Percentiles rank a stretch among this genome's conserved stretches.
Evolutionary conservation across 257 asterid genomes (phyloP).

Genomic region (Paulownia fortunei): DNA sequence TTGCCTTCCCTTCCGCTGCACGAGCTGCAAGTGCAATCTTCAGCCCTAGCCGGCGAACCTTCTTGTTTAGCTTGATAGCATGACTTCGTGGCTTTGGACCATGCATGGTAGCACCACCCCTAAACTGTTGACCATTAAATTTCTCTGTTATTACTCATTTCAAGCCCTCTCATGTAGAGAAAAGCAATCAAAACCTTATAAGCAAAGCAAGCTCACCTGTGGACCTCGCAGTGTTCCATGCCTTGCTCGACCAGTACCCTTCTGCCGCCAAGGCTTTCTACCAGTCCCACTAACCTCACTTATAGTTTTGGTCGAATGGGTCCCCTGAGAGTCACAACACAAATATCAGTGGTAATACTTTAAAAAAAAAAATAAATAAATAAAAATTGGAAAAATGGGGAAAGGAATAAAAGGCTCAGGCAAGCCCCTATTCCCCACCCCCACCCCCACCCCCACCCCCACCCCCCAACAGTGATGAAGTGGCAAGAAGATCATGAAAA

Average conservation of each 20-base stretch:
- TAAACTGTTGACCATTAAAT: slow-evolving; percentile 57
- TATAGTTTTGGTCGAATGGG: slow-evolving; percentile 90
- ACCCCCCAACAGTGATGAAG: no score
- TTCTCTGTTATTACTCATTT: slow-evolving; percentile 15
- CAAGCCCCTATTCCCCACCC: no score
- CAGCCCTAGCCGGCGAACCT: slow-evolving; percentile 87
- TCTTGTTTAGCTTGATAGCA: slow-evolving; percentile 85
- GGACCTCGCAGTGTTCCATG: slow-evolving; percentile 86
- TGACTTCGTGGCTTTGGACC: slow-evolving; percentile 99
- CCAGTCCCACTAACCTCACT: slow-evolving; percentile 99
- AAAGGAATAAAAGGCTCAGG: no score
- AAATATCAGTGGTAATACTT: not conserved
- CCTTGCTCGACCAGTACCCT: slow-evolving; percentile 95
- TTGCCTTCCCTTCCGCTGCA: slow-evolving; percentile 98
- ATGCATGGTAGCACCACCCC: slow-evolving; percentile 89
- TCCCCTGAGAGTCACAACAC: slow-evolving; percentile 62
- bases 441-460: no score
- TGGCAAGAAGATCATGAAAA: not conserved
- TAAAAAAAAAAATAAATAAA: not conserved
- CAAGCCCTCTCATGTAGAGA: not conserved
- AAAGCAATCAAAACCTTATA: not conserved
- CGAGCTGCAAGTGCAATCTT: slow-evolving; percentile 93
- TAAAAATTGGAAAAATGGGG: no score
- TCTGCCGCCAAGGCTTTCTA: slow-evolving; percentile 86
- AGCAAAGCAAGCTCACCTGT: slow-evolving; percentile 63